Base-by-base conservation (phyloP, 441 rosid species). In the Sinapis alba region DNA sequence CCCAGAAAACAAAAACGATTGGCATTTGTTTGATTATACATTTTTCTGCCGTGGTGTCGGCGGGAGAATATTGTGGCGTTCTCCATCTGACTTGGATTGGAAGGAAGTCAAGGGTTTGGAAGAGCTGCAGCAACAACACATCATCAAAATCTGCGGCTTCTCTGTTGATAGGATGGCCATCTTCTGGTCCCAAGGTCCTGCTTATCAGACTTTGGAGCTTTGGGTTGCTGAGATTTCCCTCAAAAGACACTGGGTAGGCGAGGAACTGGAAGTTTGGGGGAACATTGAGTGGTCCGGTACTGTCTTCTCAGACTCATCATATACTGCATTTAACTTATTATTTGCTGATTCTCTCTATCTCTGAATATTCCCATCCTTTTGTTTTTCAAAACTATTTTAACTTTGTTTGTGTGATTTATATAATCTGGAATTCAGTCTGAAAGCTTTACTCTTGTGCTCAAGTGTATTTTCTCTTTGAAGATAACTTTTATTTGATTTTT, bases 51-150 rank as follows among this genome's bases (percentile, higher is more conserved):
- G 27, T 20, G 51, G 27, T 62, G 0, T 2, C 51, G 18, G 67
- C 10, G 51, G 67, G 50, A 62, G 6, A 36, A 36, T 62, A 36
- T 12, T 36, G 50, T 62, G 67, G 51, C 5, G 50, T 62, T 19
- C 3, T 0, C 28, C 47, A 3, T 0, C 0, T 19, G 16, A 34
- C 2, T 10, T 11, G 1, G 47, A 34, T 10, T 62, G 66, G 66
- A 62, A 62, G 66, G 47, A 32, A 62, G 47, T 62, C 5, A 62
- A 62, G 66, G 66, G 66, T 34, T 62, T 62, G 26, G 24, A 61
- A 62, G 28, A 62, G 26, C 66, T 62, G 6, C 45, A 18, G 50
- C 26, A 53, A 5, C 23, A 50, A 19, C 26, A 61, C 38, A 61
- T 62, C 50, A 34, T 20, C 66, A 62, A 11, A 62, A 3, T 62